Conservation (phyloP, 305 asterid genomes). For the Lippia alba region DNA sequence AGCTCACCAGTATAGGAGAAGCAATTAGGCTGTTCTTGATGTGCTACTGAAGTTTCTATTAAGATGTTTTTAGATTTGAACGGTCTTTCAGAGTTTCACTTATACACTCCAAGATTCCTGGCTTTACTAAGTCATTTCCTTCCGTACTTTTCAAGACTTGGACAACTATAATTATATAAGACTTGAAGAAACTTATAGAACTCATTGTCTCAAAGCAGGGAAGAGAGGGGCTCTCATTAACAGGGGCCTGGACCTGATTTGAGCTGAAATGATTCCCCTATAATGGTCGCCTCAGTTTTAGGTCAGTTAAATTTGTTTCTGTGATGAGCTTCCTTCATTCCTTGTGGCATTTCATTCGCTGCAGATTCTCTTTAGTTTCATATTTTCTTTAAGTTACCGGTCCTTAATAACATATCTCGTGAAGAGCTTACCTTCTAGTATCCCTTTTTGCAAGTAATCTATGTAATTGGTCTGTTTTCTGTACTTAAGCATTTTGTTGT, state of each 20-base stretch:
- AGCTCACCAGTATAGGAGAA: conserved; percentile 34
- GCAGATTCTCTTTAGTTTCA: conserved; percentile 52
- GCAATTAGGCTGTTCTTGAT: conserved; percentile 43
- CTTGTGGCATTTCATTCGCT: conserved; percentile 74
- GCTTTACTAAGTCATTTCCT: conserved; percentile 59
- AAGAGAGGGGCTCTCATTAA: conserved; percentile 89
- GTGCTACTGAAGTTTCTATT: conserved; percentile 44
- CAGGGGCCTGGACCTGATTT: conserved; percentile 94
- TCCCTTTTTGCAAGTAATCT: conserved; percentile 32
- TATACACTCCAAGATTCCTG: conserved; percentile 54
- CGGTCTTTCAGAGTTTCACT: conserved; percentile 46
- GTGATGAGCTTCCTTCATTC: conserved; percentile 56
- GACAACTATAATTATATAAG: conserved; percentile 58
- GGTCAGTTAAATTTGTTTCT: conserved; percentile 86
- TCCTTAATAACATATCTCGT: conserved; percentile 44
- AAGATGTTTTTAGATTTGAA: conserved; percentile 52
- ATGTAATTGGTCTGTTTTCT: conserved; percentile 10
- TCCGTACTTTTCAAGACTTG: conserved; percentile 64
- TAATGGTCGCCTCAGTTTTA: conserved; percentile 75
- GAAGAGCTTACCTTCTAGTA: conserved; percentile 42
- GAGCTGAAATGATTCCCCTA: conserved; percentile 89
- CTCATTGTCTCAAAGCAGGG: conserved; percentile 94
- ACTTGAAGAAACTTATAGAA: conserved; percentile 65
- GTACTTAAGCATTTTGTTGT: conserved; percentile 27
- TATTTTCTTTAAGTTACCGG: conserved; percentile 47